Percentiles rank a stretch among this genome's conserved stretches.
These are phyloP conservation scores for Blastobotrys terrestris DNA, from an alignment of 805 yeast genomes.

Conservation along the genomic window DNA sequence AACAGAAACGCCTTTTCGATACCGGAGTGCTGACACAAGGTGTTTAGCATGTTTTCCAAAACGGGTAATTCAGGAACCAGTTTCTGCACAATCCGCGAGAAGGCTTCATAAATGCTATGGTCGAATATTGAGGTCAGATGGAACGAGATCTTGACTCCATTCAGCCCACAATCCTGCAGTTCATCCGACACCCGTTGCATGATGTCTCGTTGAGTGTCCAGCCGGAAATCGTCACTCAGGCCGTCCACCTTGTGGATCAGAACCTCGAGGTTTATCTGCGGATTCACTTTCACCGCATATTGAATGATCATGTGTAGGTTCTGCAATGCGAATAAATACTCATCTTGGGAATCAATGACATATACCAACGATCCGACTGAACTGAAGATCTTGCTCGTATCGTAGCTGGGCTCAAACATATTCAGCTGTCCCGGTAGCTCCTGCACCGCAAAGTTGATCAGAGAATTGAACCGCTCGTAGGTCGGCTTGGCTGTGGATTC, in stretches of 20 bases:
- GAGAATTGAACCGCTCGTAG: conserved; percentile 72
- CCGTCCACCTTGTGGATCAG: conserved; percentile 96
- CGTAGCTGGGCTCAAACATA: conserved; percentile 75
- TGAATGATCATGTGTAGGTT: conserved; percentile 84
- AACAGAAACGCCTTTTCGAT: conserved; percentile 91
- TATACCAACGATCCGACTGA: conserved; percentile 88
- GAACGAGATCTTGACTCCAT: conserved; percentile 85
- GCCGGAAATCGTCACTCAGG: conserved; percentile 82
- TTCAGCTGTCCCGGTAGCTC: conserved; percentile 94
- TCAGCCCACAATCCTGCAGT: conserved; percentile 78
- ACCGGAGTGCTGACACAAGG: conserved; percentile 79
- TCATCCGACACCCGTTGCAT: conserved; percentile 96
- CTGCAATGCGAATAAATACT: conserved; percentile 84
- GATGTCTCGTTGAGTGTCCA: conserved; percentile 93
- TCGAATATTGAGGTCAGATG: conserved; percentile 92
- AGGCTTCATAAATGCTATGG: conserved; percentile 93
- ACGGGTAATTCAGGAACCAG: conserved; percentile 83
- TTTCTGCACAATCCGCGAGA: conserved; percentile 87
- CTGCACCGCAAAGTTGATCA: conserved; percentile 82
- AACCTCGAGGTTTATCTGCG: conserved; percentile 82
- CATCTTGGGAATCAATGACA: conserved; percentile 94
- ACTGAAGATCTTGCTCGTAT: conserved; percentile 60
- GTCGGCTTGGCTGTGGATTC: conserved; percentile 90
- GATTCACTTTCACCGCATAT: conserved; percentile 79
- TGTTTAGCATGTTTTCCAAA: conserved; percentile 81